Evolutionary conservation across 495 filamentous ascomycete species (phyloP), one percentile per base, ranked within the genome.

Genomic region (Stereocaulon alpinum): DNA sequence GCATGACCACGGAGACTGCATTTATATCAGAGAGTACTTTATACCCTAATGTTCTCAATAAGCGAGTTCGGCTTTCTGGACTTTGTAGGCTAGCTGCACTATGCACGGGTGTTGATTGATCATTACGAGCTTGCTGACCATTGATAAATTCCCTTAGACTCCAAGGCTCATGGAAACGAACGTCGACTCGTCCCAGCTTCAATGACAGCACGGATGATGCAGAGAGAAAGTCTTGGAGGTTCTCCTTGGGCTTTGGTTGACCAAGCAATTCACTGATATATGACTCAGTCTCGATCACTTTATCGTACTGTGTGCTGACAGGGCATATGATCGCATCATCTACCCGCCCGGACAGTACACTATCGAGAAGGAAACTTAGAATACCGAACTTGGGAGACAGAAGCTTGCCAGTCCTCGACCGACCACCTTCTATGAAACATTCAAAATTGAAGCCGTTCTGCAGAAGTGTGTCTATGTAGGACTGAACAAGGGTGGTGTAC

Each of bases 251-350:
- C 68, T 98, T 97, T 0, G 93, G 93, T 45, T 93, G 84, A 24
- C 93, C 93, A 4, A 98, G 77, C 4, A 98, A 82, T 70, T 97
- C 93, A 55, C 83, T 90, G 53, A 96, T 91, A 67, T 97, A 98
- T 18, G 89, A 93, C 73, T 96, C 92, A 9, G 91, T 96, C 70
- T 98, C 93, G 50, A 98, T 88, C 51, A 98, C 93, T 65, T 96
- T 98, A 77, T 98, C 93, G 68, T 98, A 98, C 66, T 97, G 93
- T 2, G 90, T 95, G 69, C 87, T 92, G 32, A 98, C 93, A 3
- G 92, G 92, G 64, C 90, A 95, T 47, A 98, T 86, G 30, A 94
- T 87, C 17, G 89, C 87, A 70, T 98, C 93, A 57, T 92, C 76
- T 3, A 95, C 88, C 1, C 89, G 79, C n/a, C 92, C 90, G 6